Evolutionary conservation across 352 stramenopile species (phyloP).

Genomic region (Poterioochromonas sp.): DNA sequence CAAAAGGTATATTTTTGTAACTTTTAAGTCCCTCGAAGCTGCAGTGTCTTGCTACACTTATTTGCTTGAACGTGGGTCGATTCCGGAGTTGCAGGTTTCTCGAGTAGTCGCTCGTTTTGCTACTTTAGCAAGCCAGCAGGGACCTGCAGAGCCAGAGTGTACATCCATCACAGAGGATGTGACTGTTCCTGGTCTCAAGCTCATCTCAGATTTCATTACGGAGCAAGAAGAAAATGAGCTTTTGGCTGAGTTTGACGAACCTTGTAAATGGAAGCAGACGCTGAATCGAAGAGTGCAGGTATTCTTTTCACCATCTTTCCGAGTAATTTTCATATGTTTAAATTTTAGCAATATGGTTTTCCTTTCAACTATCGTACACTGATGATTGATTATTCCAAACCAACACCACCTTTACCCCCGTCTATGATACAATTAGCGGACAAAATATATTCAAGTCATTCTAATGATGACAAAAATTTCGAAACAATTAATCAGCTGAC

Average conservation of each 20-base stretch:
- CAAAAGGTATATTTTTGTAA: not conserved
- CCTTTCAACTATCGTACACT: slow-evolving; percentile 24
- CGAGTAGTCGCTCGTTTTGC: not conserved
- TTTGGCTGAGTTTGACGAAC: not conserved
- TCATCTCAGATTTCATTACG: slow-evolving; percentile 1
- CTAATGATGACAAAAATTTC: not conserved
- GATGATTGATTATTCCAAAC: not conserved
- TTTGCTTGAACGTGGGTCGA: not conserved
- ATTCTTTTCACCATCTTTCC: not conserved
- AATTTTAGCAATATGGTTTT: slow-evolving; percentile 11
- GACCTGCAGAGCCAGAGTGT: slow-evolving; percentile 2
- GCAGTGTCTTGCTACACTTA: not conserved
- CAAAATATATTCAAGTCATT: not conserved
- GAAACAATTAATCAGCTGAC: not conserved
- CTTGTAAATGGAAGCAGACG: not conserved
- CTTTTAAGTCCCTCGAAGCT: not conserved
- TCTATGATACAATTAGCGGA: not conserved
- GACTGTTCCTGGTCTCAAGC: not conserved
- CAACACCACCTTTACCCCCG: not conserved
- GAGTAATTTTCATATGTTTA: not conserved
- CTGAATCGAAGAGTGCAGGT: slow-evolving; percentile 1
- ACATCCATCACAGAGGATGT: not conserved
- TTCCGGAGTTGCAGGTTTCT: not conserved
- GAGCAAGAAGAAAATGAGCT: not conserved
- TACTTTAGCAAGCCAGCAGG: not conserved